phyloP scores from a whole-genome alignment of 2,329 filamentous ascomycete species.

The Apiospora malaysiana region DNA sequence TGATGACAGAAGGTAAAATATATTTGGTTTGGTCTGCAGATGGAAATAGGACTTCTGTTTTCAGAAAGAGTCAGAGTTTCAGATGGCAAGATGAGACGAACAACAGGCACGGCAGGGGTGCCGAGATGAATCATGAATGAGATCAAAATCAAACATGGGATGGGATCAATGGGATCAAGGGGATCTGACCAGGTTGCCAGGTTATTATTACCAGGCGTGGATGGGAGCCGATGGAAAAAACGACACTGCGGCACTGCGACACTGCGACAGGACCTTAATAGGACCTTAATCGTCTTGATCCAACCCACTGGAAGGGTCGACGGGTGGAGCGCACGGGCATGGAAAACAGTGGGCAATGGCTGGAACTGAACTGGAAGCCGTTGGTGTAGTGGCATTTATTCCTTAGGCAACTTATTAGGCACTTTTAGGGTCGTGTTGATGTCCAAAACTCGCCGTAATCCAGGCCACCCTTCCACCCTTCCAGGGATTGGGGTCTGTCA shows the following conservation, averaged over 20 bases:
- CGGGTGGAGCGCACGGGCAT: not conserved
- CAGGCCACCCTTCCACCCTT: too few relatives aligned
- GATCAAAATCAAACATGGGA: not conserved
- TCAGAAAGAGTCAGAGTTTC: not conserved
- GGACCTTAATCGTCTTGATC: too few relatives aligned
- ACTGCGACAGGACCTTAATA: too few relatives aligned
- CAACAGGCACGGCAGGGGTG: not conserved
- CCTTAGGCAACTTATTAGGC: too few relatives aligned
- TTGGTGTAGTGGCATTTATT: not conserved
- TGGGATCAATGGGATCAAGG: too few relatives aligned
- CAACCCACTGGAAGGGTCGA: constrained; percentile 13
- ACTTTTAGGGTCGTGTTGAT: not conserved
- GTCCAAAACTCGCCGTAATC: not conserved
- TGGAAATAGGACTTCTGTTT: too few relatives aligned
- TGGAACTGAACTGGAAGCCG: not conserved
- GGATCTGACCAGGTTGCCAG: too few relatives aligned
- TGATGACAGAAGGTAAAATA: too few relatives aligned
- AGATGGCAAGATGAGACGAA: not conserved
- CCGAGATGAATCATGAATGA: not conserved
- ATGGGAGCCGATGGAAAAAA: not conserved
- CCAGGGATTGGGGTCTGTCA: constrained; percentile 7
- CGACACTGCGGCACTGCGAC: too few relatives aligned
- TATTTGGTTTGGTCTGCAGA: too few relatives aligned
- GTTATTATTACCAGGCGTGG: not conserved
- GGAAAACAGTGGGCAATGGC: constrained; percentile 7